Base-by-base conservation (phyloP, 2,329 filamentous ascomycete genomes). In the Emergomyces orientalis region DNA sequence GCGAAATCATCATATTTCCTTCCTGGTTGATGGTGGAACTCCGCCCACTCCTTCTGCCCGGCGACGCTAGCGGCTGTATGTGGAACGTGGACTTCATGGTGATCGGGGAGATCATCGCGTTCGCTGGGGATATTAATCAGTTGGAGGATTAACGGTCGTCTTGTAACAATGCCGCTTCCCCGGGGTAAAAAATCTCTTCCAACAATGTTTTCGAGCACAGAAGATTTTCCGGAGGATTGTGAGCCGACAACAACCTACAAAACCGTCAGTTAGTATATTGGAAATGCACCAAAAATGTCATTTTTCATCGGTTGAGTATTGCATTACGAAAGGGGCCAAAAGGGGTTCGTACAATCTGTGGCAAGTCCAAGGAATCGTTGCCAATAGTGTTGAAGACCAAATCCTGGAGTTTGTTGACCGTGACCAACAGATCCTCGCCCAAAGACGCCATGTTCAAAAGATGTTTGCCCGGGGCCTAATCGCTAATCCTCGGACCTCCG, bases 301-400 rank as follows among this genome's bases (percentile, higher is more conserved):
- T 63, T 55, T 22, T 41, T n/a, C 34, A 49, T 59, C 39, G 25
- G 56, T 27, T 32, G 37, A 39, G 63, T 14, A 39, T 30, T 19
- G 27, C 8, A 14, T 27, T 22, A 56, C 25, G 17, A 41, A 22
- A 25, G 27, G 27, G 58, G 8, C 5, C 19, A 22, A 32, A 30
- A 6, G 27, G n/a, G 61, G 25, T 67, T 80, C 86, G 74, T 87
- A 97, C 94, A 83, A 99, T 99, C 80, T 99, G 94, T 64, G 94
- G 94, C 63, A 99, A 82, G 78, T 99, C 94, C 65, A 99, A 84
- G 61, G 93, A 97, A 78, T 99, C 94, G 81, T 92, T 97, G 78
- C 94, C 94, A 77, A 99, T 99, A 69, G 94, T 99, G 80, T 99
- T 99, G 82, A 99, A 99, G 73, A 99, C 94, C 73, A 99, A 80